These are phyloP conservation scores for Insectozyma bohioensis DNA, from an alignment of 1,139 yeast genomes.

Conservation along the genomic window DNA sequence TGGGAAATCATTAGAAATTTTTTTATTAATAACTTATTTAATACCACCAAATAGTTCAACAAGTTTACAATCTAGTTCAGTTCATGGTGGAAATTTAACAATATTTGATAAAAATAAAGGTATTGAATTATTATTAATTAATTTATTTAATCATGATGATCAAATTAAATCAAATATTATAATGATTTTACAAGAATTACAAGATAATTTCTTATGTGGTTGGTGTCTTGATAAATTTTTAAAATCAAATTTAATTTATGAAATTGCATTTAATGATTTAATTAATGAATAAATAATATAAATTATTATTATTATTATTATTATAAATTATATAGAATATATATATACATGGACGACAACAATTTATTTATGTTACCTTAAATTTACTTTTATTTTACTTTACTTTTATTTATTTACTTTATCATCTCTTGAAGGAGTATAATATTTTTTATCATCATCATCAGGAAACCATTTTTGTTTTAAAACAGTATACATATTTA, in stretches of 20 bases:
- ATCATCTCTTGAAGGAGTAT: constrained; percentile 15
- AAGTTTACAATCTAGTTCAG: constrained; percentile 38
- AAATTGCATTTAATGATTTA: constrained; percentile 42
- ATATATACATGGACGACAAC: background rate
- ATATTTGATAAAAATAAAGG: constrained; percentile 50
- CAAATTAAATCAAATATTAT: constrained; percentile 42
- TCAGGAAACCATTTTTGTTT: constrained; percentile 19
- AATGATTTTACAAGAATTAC: constrained; percentile 47
- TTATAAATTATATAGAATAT: no score
- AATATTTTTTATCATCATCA: constrained; percentile 14
- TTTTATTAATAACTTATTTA: constrained; percentile 41
- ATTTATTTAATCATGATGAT: constrained; percentile 36
- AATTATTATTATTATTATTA: no score
- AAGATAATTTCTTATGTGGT: constrained; percentile 46
- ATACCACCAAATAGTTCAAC: constrained; percentile 47
- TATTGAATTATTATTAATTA: constrained; percentile 40
- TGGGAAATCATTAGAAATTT: constrained; percentile 45
- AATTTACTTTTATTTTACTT: no score
- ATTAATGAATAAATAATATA: constrained; percentile 11
- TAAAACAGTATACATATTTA: constrained; percentile 34
- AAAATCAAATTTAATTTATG: constrained; percentile 41
- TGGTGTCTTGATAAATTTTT: constrained; percentile 45
- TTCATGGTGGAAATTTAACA: constrained; percentile 44
- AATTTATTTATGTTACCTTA: no score
- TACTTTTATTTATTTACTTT: constrained; percentile 12